Evolutionary conservation across 352 stramenopile genomes (phyloP).

Genomic region (Pythium biforme): DNA sequence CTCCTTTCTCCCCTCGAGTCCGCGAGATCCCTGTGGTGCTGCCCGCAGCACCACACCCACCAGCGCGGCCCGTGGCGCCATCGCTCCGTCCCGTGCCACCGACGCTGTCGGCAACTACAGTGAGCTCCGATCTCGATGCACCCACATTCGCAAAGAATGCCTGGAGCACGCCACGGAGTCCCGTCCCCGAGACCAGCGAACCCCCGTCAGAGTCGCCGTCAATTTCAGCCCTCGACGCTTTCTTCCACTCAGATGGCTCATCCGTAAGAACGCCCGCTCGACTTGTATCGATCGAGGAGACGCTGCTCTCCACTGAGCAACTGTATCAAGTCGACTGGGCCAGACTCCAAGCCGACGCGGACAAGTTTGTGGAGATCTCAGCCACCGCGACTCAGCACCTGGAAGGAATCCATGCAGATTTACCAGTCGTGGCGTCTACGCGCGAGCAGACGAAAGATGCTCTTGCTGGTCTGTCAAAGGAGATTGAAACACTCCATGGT

Average conservation of each 20-base stretch:
- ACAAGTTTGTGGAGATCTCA: slow-evolving; percentile 68
- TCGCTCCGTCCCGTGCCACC: slow-evolving; percentile 5
- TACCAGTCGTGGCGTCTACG: slow-evolving; percentile 36
- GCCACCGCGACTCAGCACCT: slow-evolving; percentile 49
- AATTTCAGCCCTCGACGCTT: slow-evolving; percentile 19
- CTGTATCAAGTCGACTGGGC: slow-evolving; percentile 56
- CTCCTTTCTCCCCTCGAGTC: slow-evolving; percentile 32
- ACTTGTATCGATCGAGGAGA: slow-evolving; percentile 47
- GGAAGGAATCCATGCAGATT: slow-evolving; percentile 45
- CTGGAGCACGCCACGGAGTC: slow-evolving; percentile 59
- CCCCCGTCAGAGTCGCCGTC: slow-evolving; percentile 6
- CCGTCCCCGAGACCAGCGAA: slow-evolving; percentile 15
- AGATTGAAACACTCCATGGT: slow-evolving; percentile 46
- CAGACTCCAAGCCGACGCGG: slow-evolving; percentile 36
- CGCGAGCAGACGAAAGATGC: slow-evolving; percentile 38
- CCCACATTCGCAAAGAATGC: slow-evolving; percentile 38
- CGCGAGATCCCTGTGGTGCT: slow-evolving; percentile 27
- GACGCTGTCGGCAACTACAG: slow-evolving; percentile 7
- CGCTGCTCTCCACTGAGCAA: slow-evolving; percentile 38
- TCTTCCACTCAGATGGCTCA: slow-evolving; percentile 32
- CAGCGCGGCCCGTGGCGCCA: not conserved
- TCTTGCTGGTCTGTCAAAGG: slow-evolving; percentile 36
- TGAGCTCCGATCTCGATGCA: slow-evolving; percentile 12
- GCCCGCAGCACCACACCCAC: slow-evolving; percentile 1
- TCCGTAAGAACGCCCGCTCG: slow-evolving; percentile 32